Conservation (phyloP, 73 alveolate genomes). For the Durusdinium trenchii region DNA sequence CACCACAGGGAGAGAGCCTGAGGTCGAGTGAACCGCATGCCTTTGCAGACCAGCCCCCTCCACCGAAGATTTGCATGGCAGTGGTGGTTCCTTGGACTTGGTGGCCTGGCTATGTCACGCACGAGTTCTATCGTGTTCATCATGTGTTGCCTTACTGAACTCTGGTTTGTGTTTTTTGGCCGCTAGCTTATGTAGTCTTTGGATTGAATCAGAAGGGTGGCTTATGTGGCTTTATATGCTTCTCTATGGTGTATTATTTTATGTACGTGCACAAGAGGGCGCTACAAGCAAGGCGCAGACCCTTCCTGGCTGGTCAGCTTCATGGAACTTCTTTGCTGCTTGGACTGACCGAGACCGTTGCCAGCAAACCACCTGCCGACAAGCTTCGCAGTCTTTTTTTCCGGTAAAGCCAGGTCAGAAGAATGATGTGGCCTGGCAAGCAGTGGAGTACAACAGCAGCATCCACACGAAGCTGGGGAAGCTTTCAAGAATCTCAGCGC, state of each 20-base stretch:
- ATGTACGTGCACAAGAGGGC: too few relatives aligned
- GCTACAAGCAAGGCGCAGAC: slow-evolving; percentile 33
- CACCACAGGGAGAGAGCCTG: neutral
- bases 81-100: slow-evolving; percentile 94
- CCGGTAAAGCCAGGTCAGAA: neutral
- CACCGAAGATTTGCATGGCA: slow-evolving; percentile 95
- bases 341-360: too few relatives aligned
- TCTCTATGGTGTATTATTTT: too few relatives aligned
- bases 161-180: too few relatives aligned
- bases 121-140: too few relatives aligned
- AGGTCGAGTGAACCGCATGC: slow-evolving; percentile 64
- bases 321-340: slow-evolving; percentile 62
- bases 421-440: slow-evolving; percentile 48
- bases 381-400: neutral
- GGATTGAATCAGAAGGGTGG: too few relatives aligned
- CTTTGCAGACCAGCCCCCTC: slow-evolving; percentile 81
- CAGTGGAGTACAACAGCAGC: slow-evolving; percentile 66
- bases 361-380: too few relatives aligned
- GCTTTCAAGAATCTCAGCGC: slow-evolving; percentile 52
- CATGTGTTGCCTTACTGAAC: too few relatives aligned
- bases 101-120: too few relatives aligned
- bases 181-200: too few relatives aligned
- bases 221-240: too few relatives aligned
- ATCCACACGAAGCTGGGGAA: slow-evolving; percentile 51
- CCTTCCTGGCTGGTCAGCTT: slow-evolving; percentile 82